Base-by-base conservation (phyloP, 176 grass and related monocot genomes). In the Aechmea fasciata region DNA sequence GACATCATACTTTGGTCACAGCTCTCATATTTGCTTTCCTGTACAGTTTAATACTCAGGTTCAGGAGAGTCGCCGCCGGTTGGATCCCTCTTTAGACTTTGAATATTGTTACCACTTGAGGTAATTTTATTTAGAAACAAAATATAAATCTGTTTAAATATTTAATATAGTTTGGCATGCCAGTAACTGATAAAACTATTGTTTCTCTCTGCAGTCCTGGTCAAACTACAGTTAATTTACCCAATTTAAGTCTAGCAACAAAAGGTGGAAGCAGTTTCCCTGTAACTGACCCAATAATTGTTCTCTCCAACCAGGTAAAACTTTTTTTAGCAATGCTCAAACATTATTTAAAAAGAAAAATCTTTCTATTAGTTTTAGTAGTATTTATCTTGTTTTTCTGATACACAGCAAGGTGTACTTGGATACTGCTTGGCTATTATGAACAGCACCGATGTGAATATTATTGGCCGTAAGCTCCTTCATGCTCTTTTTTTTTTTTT, bases 401-500 rank as follows among this genome's bases (percentile, higher is more conserved):
- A 47, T 59, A 23, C 68, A 22, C 66, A 81, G 75, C 75, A 75
- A 81, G 73, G 24, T 50, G 47, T 64, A 26, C 9, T 64, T 29
- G 65, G 69, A n/a, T 94, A 94, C 72, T 99, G 95, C 75, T 77
- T 99, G 59, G 90, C 95, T 76, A 54, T 99, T n/a, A 52, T 79
- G 69, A 90, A 93, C 77, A 80, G 79, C 17, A 71, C 68, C 50
- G 66, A 70, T 64, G 53, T 94, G 24, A 99, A 99, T 77, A 78
- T 99, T 75, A 85, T 99, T 68, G 95, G 95, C 17, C 77, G 95
- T 93, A 87, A 94, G 78, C 41, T 76, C 59, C 20, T 71, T 19
- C 15, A 22, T 1, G 3, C n/a, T 17, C 22, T n/a, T 10, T 61
- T 10, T 18, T 2, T 61, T 18, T 59, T n/a, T 10, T 61, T 10